phyloP scores from a whole-genome alignment of 768 basidiomycete genomes.

The Boletus reticulatus region DNA sequence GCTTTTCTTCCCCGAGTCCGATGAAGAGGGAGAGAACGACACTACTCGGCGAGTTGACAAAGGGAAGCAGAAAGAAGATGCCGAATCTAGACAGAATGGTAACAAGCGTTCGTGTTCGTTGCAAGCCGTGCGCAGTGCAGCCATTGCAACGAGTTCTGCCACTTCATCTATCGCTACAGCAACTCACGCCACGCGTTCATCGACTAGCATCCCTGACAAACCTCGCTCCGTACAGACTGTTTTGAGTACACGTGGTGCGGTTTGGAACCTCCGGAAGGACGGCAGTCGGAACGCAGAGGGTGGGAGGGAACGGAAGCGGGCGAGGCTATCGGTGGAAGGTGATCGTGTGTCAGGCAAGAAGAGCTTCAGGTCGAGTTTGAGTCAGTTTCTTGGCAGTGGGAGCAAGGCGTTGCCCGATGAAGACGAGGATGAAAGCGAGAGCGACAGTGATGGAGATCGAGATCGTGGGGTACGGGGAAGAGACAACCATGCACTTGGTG shows the following conservation, averaged over 20 bases:
- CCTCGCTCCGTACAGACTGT: constrained; percentile 38
- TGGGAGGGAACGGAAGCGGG: constrained; percentile 38
- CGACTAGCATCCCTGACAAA: constrained; percentile 6
- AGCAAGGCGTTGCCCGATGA: constrained; percentile 25
- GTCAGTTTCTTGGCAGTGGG: constrained; percentile 53
- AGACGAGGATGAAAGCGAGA: constrained; percentile 17
- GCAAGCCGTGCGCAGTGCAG: background rate
- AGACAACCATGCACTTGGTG: constrained; percentile 10
- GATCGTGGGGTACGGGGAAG: background rate
- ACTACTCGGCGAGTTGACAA: background rate
- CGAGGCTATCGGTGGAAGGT: constrained; percentile 18
- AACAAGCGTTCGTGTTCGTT: background rate
- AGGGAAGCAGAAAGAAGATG: background rate
- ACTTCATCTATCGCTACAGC: background rate
- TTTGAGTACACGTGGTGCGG: constrained; percentile 49
- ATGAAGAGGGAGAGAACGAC: constrained; percentile 6
- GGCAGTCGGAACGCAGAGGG: constrained; percentile 9
- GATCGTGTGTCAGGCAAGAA: constrained; percentile 15
- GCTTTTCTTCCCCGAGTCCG: constrained; percentile 27
- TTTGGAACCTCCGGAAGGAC: constrained; percentile 42
- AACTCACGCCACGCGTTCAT: background rate
- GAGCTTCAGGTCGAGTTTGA: constrained; percentile 47
- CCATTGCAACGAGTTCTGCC: background rate
- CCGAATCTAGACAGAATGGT: background rate
- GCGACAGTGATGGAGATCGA: constrained; percentile 8